Conservation (phyloP, 768 basidiomycete genomes). For the Dioszegia hungarica region DNA sequence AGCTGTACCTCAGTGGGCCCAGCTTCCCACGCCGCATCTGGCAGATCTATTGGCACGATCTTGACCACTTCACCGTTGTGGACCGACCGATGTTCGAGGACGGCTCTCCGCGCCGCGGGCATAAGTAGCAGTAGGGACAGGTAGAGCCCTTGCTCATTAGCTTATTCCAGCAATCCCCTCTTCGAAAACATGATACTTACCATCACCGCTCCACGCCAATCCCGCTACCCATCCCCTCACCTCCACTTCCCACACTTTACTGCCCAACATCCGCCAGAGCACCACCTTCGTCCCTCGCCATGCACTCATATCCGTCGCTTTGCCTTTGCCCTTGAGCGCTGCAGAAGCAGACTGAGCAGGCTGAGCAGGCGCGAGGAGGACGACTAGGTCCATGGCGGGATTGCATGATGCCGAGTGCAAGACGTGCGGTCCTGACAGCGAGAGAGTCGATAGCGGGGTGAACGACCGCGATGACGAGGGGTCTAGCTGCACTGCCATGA, state of each 20-base stretch:
- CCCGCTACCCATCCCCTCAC: slow-evolving; percentile 16
- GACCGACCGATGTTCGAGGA: slow-evolving; percentile 33
- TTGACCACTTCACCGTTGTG: slow-evolving; percentile 26
- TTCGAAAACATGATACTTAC: slow-evolving; percentile 9
- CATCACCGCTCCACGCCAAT: slow-evolving; percentile 35
- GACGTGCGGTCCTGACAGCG: slow-evolving; percentile 6
- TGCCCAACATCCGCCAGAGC: slow-evolving; percentile 20
- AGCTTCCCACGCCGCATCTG: neutral
- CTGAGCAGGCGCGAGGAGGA: slow-evolving; percentile 9
- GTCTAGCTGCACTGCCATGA: neutral
- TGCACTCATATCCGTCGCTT: neutral
- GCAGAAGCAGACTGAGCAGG: neutral
- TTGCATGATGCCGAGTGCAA: slow-evolving; percentile 36
- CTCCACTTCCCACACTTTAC: slow-evolving; percentile 36
- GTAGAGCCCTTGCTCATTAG: slow-evolving; percentile 21
- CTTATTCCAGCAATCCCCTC: neutral
- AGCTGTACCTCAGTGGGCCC: slow-evolving; percentile 17
- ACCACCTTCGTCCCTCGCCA: slow-evolving; percentile 4
- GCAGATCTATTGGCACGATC: slow-evolving; percentile 10
- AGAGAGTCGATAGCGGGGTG: slow-evolving; percentile 24
- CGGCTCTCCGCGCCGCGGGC: neutral
- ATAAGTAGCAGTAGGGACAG: slow-evolving; percentile 18
- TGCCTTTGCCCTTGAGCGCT: neutral
- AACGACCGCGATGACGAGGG: slow-evolving; percentile 16
- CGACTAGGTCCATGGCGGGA: slow-evolving; percentile 38